Evolutionary conservation across 2,329 filamentous ascomycete genomes (phyloP), one percentile per base, ranked within the genome.

Genomic region (Endoconidiophora laricicola): DNA sequence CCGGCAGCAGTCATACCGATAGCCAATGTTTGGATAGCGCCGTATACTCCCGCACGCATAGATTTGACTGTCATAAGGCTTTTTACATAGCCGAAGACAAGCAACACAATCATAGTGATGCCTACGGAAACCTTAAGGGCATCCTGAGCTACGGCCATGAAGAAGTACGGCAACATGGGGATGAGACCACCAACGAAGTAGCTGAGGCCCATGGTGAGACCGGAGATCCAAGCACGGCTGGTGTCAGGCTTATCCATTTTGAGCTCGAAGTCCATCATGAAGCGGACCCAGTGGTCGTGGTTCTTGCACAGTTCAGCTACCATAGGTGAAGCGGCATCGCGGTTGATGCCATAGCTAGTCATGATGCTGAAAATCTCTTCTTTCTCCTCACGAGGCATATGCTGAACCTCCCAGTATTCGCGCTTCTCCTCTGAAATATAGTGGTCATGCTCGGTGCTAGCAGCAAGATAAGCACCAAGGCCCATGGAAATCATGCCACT

Each of bases 401-500:
- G 60, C 44, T 60, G 60, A 14, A 73, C 66, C 54, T 71, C 68
- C 42, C 61, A 60, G 36, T 61, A 54, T 57, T 73, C 70, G 42
- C 69, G 66, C 49, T 61, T 60, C 54, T 69, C 66, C 56, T 73
- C 70, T 14, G 69, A 68, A 48, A 68, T 64, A 60, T 72, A 74
- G 55, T 68, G 67, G 55, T 70, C 67, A 14, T 62, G 61, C 58
- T 80, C 75, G 0, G 74, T 76, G 40, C 69, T 66, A 24, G 78
- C 79, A 6, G 80, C 81, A 1, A 87, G 69, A 60, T 83, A 86
- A 5, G 79, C 82, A 22, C 83, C 81, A 4, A 87, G 68, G 1
- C 83, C 83, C 83, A 87, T 87, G 49, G 75, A 81, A 56, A 87
- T 85, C 56, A 79, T 78, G 16, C 83, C 83, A 0, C 80, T 79